Conservation (phyloP, 441 rosid genomes). For the Aleurites moluccanus region DNA sequence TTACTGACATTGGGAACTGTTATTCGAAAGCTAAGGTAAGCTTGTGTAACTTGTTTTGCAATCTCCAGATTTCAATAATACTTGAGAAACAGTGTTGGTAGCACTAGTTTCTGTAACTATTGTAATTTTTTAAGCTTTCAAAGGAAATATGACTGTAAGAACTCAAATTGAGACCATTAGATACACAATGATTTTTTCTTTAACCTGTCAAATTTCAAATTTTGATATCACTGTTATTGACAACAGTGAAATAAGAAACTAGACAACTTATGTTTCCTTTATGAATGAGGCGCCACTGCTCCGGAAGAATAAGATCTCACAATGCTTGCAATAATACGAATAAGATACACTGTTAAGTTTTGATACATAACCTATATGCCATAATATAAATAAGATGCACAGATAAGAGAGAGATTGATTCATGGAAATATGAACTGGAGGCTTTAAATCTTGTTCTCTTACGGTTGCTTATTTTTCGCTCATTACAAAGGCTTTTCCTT, state of each 20-base stretch:
- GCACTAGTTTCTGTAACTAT: neutral
- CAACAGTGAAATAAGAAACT: neutral
- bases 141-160: neutral
- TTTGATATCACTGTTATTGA: neutral
- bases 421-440: neutral
- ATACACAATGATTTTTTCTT: neutral
- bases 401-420: neutral
- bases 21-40: slow-evolving; percentile 89
- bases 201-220: neutral
- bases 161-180: neutral
- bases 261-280: neutral
- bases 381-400: neutral
- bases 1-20: slow-evolving; percentile 92
- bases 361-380: neutral
- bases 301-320: neutral
- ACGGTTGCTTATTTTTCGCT: neutral
- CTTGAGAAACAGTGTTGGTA: neutral
- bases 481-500: neutral
- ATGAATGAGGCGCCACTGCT: neutral
- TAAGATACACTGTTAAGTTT: neutral
- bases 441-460: neutral
- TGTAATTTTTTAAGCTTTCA: neutral
- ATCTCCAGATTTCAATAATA: neutral
- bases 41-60: neutral
- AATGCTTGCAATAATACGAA: neutral